These are phyloP conservation scores for Paramecium bursaria DNA, from an alignment of 73 alveolate species.

Conservation along the genomic window DNA sequence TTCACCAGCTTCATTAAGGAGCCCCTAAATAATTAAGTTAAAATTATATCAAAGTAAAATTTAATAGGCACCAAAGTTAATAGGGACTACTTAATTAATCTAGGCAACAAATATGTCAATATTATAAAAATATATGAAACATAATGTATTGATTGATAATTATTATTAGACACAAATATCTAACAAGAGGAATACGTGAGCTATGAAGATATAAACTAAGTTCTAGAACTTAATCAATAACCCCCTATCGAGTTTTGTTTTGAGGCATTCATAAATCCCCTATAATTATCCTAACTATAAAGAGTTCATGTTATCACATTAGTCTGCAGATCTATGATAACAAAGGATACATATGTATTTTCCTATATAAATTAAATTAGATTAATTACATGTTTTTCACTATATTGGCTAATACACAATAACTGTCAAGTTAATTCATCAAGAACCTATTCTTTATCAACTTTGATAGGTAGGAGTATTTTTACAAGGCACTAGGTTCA, in stretches of 20 bases:
- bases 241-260: slow-evolving; percentile 29
- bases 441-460: slow-evolving; percentile 26
- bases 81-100: slow-evolving; percentile 20
- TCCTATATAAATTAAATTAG: background rate
- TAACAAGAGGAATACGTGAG: background rate
- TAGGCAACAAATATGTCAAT: slow-evolving; percentile 3
- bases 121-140: slow-evolving; percentile 7
- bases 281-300: slow-evolving; percentile 23
- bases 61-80: slow-evolving; percentile 22
- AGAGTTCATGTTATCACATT: slow-evolving; percentile 19
- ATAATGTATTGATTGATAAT: background rate
- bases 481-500: slow-evolving; percentile 3
- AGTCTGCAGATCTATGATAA: slow-evolving; percentile 25
- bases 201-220: slow-evolving; percentile 42
- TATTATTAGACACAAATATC: slow-evolving; percentile 20
- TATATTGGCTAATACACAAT: slow-evolving; percentile 14
- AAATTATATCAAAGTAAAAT: background rate
- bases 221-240: background rate
- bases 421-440: background rate
- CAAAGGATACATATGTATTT: too few relatives aligned
- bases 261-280: slow-evolving; percentile 27
- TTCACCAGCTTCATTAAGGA: background rate
- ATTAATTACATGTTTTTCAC: slow-evolving; percentile 21
- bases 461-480: background rate
- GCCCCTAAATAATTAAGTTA: background rate